A percentile compares a stretch with the other conserved stretches of the same genome.
phyloP scores from a whole-genome alignment of 2,329 filamentous ascomycete species.

The Cercospora sp. region DNA sequence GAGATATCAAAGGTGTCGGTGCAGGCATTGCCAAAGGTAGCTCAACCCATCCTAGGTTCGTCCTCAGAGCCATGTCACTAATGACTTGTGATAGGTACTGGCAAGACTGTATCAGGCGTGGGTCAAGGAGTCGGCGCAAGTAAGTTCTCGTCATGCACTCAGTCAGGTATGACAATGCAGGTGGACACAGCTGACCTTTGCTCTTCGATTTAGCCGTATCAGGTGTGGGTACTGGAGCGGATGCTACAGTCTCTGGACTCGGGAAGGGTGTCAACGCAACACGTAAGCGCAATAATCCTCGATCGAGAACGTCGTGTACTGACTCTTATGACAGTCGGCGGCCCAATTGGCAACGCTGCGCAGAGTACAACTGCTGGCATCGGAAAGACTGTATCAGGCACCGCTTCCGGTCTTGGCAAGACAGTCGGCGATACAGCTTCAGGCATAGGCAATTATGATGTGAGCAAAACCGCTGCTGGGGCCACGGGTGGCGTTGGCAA shows the following conservation, averaged over 20 bases:
- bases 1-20: slow-evolving; percentile 36
- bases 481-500: slow-evolving; percentile 40
- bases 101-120: slow-evolving; percentile 31
- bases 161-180: neutral
- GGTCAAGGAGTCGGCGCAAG: slow-evolving; percentile 26
- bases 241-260: slow-evolving; percentile 19
- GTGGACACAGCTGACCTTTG: neutral
- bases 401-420: slow-evolving; percentile 45
- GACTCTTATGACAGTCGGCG: slow-evolving; percentile 1
- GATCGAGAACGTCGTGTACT: neutral
- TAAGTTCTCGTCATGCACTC: neutral
- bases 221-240: slow-evolving; percentile 16
- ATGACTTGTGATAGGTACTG: slow-evolving; percentile 20
- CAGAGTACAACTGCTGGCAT: slow-evolving; percentile 44
- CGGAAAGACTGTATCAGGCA: slow-evolving; percentile 45
- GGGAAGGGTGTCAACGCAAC: slow-evolving; percentile 32
- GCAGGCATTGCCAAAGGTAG: slow-evolving; percentile 26
- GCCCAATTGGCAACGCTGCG: slow-evolving; percentile 31
- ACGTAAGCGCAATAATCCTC: slow-evolving; percentile 11
- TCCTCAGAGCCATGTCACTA: neutral
- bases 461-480: slow-evolving; percentile 42
- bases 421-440: slow-evolving; percentile 48
- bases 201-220: slow-evolving; percentile 6
- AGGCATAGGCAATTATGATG: slow-evolving; percentile 46
- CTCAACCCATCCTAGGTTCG: neutral